These are phyloP conservation scores for Silybum marianum DNA, from an alignment of 129 eudicot genomes.

Conservation along the genomic window DNA sequence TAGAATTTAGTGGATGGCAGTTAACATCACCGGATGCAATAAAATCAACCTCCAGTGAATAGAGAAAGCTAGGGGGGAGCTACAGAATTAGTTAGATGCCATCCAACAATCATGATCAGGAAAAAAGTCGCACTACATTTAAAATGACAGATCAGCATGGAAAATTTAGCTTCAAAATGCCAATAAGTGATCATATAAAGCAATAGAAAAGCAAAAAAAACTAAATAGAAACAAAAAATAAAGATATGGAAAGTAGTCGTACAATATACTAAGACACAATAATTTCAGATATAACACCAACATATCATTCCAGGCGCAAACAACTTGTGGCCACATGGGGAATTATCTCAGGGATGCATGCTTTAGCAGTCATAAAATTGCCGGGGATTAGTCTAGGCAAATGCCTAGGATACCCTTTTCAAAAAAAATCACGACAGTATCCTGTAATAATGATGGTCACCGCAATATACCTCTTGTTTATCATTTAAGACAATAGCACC, in stretches of 20 bases:
- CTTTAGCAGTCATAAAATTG: too few relatives aligned
- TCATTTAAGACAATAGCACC: constrained; percentile 75
- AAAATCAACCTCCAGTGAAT: not conserved
- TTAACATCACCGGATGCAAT: not conserved
- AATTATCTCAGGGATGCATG: too few relatives aligned
- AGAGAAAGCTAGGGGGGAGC: not conserved
- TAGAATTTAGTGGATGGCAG: not conserved
- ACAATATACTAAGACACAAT: not conserved
- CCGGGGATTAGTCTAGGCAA: too few relatives aligned
- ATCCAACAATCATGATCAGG: not conserved
- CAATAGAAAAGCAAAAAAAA: not conserved
- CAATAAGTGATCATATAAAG: not conserved
- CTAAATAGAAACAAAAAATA: not conserved
- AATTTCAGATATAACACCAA: not conserved
- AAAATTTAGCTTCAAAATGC: not conserved
- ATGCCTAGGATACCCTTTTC: too few relatives aligned
- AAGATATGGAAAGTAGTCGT: not conserved
- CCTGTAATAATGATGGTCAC: not conserved
- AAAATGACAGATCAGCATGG: not conserved
- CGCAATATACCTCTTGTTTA: constrained; percentile 53
- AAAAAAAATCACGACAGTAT: too few relatives aligned
- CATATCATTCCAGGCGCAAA: too few relatives aligned
- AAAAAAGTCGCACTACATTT: not conserved
- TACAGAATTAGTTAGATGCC: not conserved
- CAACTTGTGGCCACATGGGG: too few relatives aligned